A percentile compares a stretch with the other conserved stretches of the same genome.
Evolutionary conservation across 345 rosid genomes (phyloP).

Genomic region (Fremontodendron californicum): DNA sequence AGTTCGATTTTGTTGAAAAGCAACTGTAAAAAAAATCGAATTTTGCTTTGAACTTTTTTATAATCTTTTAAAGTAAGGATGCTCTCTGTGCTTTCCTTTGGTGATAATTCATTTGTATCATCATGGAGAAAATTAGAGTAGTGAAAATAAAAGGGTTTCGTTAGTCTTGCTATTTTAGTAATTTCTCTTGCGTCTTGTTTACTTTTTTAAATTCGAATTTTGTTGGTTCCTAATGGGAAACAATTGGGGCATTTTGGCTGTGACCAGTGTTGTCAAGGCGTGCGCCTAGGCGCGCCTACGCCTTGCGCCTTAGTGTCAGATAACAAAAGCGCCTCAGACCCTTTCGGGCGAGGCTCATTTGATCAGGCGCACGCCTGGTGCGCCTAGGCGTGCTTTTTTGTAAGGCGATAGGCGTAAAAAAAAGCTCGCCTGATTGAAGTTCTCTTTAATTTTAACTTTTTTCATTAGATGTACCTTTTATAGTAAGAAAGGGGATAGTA

Average conservation of each 20-base stretch:
- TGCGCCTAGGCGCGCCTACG: no score
- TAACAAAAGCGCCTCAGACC: no score
- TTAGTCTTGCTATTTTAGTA: background rate
- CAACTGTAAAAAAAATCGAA: background rate
- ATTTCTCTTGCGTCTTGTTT: background rate
- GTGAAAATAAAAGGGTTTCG: background rate
- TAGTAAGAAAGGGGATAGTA: no score
- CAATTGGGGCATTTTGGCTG: background rate
- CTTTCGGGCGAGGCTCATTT: no score
- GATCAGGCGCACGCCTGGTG: no score
- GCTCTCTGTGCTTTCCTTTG: background rate
- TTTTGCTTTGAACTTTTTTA: background rate
- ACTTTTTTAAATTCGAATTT: background rate
- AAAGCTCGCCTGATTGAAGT: no score
- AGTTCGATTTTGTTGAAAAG: constrained; percentile 3
- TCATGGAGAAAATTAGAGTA: background rate
- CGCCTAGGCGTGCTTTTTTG: no score
- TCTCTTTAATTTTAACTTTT: no score
- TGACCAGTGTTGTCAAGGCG: no score
- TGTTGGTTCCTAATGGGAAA: background rate
- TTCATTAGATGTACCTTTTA: no score
- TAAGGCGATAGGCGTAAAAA: no score
- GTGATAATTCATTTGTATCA: background rate
- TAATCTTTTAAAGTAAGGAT: background rate
- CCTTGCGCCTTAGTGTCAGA: no score